Evolutionary conservation across 495 filamentous ascomycete species (phyloP), one percentile per base, ranked within the genome.

Genomic region (Astrocystis sublimbata): DNA sequence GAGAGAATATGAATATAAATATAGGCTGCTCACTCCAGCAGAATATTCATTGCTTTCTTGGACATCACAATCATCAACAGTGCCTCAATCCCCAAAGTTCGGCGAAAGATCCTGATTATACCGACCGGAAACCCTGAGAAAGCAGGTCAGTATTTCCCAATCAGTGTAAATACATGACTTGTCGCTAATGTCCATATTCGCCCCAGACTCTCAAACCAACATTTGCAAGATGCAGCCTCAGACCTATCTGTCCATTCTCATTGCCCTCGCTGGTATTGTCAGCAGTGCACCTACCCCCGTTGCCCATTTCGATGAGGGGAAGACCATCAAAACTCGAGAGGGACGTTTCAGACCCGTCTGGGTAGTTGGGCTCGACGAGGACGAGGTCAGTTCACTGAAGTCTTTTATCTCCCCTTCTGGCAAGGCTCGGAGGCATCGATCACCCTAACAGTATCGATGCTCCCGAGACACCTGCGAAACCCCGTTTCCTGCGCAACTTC

Each of bases 191-290:
- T 31, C n/a, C 54, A 58, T 2, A 46, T 54, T 6, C 58, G 53
- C 52, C 19, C 19, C 21, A 45, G 17, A 45, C 21, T 10, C 21
- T 3, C 6, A 45, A 21, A 2, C 42, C 42, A 45, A 2, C 2
- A 45, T 23, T 21, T 17, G 17, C 42, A 45, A 45, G 7, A 45
- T 45, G 42, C 19, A 45, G 42, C 9, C 24, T 9, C 42, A 45
- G 42, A 24, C 2, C 17, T 45, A 45, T 9, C 6, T 45, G 1
- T 45, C 42, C 19, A 45, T 65, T 47, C 30, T 35, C 17, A 19
- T 65, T 58, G 52, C 53, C 23, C 2, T 58, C 62, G 15, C 63
- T 52, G 33, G 40, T 31, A 33, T 35, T 60, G 19, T 65, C 46
- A 7, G 42, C 19, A 23, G 19, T 10, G 42, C 42, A 24, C 42